These are phyloP conservation scores for Venturia aucupariae DNA, from an alignment of 2,329 filamentous ascomycete species.

Conservation along the genomic window DNA sequence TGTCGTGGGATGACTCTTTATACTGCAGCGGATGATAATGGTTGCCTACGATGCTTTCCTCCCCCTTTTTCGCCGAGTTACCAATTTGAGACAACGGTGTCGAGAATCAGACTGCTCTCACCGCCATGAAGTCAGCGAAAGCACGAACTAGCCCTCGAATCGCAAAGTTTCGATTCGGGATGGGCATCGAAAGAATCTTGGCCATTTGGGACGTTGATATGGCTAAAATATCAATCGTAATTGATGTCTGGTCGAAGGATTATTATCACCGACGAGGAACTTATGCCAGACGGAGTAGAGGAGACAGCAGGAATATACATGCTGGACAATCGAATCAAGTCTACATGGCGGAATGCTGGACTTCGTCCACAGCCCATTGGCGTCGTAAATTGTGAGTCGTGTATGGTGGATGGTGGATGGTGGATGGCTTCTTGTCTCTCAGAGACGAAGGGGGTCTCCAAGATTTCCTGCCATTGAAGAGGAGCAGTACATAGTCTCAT, in stretches of 20 bases:
- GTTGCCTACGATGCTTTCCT: not conserved
- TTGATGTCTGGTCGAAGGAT: not conserved
- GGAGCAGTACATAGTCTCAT: not conserved
- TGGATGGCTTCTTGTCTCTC: not conserved
- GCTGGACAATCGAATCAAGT: too few relatives aligned
- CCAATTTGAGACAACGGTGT: not conserved
- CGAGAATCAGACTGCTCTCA: not conserved
- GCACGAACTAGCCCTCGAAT: not conserved
- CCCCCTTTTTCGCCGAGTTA: not conserved
- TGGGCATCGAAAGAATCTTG: not conserved
- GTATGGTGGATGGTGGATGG: too few relatives aligned
- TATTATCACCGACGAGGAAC: not conserved
- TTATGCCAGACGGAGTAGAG: too few relatives aligned
- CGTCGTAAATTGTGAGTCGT: too few relatives aligned
- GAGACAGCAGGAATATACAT: too few relatives aligned
- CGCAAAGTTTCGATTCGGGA: not conserved
- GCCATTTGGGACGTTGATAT: not conserved
- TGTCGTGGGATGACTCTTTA: not conserved
- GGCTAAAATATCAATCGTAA: not conserved
- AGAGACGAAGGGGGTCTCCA: not conserved
- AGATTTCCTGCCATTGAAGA: not conserved
- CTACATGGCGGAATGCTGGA: not conserved
- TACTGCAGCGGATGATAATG: not conserved
- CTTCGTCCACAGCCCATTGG: not conserved
- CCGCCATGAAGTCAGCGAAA: not conserved